phyloP scores from a whole-genome alignment of 2,329 filamentous ascomycete genomes.

The Neurospora sp. region DNA sequence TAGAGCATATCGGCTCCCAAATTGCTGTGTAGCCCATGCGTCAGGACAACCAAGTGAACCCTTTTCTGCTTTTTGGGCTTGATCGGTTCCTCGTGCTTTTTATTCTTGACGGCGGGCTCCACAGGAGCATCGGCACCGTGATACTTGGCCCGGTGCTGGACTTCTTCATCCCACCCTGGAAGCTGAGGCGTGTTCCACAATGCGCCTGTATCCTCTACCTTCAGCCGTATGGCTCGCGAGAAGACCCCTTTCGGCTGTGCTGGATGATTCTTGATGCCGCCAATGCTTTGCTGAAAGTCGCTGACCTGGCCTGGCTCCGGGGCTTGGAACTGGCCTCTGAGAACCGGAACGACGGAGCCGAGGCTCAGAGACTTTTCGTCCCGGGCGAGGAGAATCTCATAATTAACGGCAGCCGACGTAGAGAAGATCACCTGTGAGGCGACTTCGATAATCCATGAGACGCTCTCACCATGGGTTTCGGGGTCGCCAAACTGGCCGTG shows the following conservation, averaged over 20 bases:
- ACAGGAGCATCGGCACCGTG: slow-evolving; percentile 8
- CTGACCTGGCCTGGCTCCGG: slow-evolving; percentile 62
- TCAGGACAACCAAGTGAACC: slow-evolving; percentile 83
- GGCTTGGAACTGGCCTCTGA: slow-evolving; percentile 35
- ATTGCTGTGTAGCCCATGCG: slow-evolving; percentile 93
- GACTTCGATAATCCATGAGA: slow-evolving; percentile 86
- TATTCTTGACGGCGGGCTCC: slow-evolving; percentile 5
- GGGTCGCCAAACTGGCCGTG: slow-evolving; percentile 36
- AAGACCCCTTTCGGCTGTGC: slow-evolving; percentile 68
- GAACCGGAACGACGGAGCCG: slow-evolving; percentile 37
- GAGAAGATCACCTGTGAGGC: slow-evolving; percentile 93
- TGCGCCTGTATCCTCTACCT: slow-evolving; percentile 77
- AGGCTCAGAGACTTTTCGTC: slow-evolving; percentile 75
- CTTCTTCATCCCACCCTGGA: slow-evolving; percentile 48
- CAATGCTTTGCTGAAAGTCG: slow-evolving; percentile 62
- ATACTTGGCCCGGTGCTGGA: slow-evolving; percentile 14
- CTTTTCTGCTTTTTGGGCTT: slow-evolving; percentile 53
- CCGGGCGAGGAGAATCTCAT: slow-evolving; percentile 75
- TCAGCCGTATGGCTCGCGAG: slow-evolving; percentile 67
- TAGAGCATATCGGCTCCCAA: slow-evolving; percentile 94
- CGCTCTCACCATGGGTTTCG: slow-evolving; percentile 42
- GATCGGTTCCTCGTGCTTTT: slow-evolving; percentile 14
- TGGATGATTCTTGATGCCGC: slow-evolving; percentile 41
- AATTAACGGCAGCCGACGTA: slow-evolving; percentile 74
- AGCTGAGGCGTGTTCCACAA: slow-evolving; percentile 89